Conservation (phyloP, 805 yeast species). For the Candida pini region DNA sequence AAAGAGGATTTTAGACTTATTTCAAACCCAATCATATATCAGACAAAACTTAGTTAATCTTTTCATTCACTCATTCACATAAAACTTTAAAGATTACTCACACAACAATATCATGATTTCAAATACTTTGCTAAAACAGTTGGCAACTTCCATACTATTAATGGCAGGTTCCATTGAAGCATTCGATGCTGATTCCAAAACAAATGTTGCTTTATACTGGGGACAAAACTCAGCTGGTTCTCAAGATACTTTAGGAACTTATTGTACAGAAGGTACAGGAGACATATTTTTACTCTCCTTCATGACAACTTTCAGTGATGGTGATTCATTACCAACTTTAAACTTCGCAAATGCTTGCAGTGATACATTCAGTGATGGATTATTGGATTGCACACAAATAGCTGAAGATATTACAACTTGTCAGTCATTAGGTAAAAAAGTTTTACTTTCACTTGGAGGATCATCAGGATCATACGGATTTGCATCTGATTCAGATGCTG, state of each 20-base stretch:
- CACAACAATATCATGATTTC: constrained; percentile 2
- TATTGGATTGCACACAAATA: constrained; percentile 34
- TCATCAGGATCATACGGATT: constrained; percentile 56
- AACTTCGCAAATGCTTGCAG: constrained; percentile 54
- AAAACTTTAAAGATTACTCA: background rate
- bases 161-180: constrained; percentile 14
- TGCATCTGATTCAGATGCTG: constrained; percentile 46
- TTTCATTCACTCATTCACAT: background rate
- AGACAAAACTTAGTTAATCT: too few species aligned
- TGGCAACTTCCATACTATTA: constrained; percentile 11
- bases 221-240: constrained; percentile 77
- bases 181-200: constrained; percentile 34
- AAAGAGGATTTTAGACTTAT: too few species aligned
- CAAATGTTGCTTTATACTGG: constrained; percentile 80
- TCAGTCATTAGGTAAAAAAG: constrained; percentile 72
- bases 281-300: constrained; percentile 73
- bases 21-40: too few species aligned
- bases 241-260: constrained; percentile 42
- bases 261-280: constrained; percentile 65
- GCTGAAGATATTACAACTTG: constrained; percentile 68
- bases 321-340: constrained; percentile 33
- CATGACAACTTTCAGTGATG: constrained; percentile 52
- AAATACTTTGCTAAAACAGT: constrained; percentile 1
- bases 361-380: constrained; percentile 36
- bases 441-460: constrained; percentile 76